Percentiles rank a stretch among this genome's conserved stretches.
These are phyloP conservation scores for Colletotrichum lindemuthianum DNA, from an alignment of 2,329 filamentous ascomycete species.

Conservation along the genomic window DNA sequence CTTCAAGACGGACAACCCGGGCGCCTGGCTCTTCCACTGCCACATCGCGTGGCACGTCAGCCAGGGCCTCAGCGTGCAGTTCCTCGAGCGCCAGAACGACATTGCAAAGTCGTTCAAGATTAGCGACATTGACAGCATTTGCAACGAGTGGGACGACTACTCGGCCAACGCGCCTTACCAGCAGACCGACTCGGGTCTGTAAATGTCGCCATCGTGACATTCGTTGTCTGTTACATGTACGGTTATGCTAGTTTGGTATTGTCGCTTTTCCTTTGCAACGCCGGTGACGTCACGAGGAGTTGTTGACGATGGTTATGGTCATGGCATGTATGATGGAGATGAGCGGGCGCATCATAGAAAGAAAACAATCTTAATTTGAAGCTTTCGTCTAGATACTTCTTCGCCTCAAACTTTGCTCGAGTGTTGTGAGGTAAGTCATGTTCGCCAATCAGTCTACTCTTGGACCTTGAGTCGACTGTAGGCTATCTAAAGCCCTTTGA, in stretches of 20 bases:
- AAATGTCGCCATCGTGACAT: neutral
- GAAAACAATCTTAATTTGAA: conserved; percentile 6
- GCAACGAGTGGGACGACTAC: conserved; percentile 21
- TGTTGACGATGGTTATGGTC: neutral
- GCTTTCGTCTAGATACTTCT: neutral
- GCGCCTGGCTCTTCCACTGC: conserved; percentile 58
- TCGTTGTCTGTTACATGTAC: neutral
- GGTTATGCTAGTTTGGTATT: neutral
- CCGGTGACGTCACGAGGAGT: neutral
- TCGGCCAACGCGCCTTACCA: conserved; percentile 7
- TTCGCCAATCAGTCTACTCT: too few relatives aligned
- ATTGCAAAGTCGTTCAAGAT: conserved; percentile 27
- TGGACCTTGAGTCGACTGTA: too few relatives aligned
- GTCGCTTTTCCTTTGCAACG: neutral
- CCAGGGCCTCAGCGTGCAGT: conserved; percentile 62
- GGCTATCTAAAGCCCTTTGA: too few relatives aligned
- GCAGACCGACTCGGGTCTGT: conserved; percentile 27
- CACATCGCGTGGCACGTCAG: conserved; percentile 61
- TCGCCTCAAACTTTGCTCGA: too few relatives aligned
- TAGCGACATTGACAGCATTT: conserved; percentile 15
- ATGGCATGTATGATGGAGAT: conserved; percentile 18
- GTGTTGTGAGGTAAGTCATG: too few relatives aligned
- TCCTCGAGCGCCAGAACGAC: conserved; percentile 51
- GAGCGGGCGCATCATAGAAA: conserved; percentile 27
- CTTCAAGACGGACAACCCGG: conserved; percentile 61